Conservation (phyloP, 2,329 filamentous ascomycete species). For the Cladosporium sp. region DNA sequence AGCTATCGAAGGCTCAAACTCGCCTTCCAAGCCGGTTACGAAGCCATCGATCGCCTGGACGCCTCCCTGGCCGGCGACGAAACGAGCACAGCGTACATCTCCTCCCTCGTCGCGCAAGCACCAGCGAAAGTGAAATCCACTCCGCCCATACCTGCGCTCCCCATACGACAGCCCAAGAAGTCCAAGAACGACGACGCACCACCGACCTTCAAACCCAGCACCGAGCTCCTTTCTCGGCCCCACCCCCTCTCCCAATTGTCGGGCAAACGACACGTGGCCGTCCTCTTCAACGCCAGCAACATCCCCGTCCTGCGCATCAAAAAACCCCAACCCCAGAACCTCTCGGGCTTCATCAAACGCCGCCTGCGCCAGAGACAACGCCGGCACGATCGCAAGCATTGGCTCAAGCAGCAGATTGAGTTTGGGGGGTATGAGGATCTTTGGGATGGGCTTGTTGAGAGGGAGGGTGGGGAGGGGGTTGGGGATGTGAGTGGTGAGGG, state of each 20-base stretch:
- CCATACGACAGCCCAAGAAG: conserved; percentile 14
- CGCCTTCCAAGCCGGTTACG: conserved; percentile 65
- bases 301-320: conserved; percentile 63
- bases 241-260: conserved; percentile 36
- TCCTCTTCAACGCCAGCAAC: conserved; percentile 49
- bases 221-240: conserved; percentile 22
- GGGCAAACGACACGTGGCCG: conserved; percentile 56
- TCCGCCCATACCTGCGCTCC: neutral
- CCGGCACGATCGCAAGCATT: conserved; percentile 36
- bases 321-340: conserved; percentile 59
- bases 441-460: conserved; percentile 49
- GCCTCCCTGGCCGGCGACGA: conserved; percentile 32
- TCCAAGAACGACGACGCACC: too few species aligned
- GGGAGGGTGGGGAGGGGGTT: too few species aligned
- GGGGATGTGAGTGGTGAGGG: too few species aligned
- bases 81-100: conserved; percentile 25
- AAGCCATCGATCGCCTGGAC: conserved; percentile 45
- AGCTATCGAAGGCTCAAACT: conserved; percentile 58
- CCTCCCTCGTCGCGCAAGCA: conserved; percentile 23
- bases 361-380: conserved; percentile 45
- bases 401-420: conserved; percentile 39
- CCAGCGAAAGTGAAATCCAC: conserved; percentile 23
- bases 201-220: neutral
- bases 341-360: conserved; percentile 56
- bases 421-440: conserved; percentile 43